Percentiles rank a stretch among this genome's conserved stretches.
Conservation (phyloP, 2,329 filamentous ascomycete species). For the Colletotrichum camelliae region DNA sequence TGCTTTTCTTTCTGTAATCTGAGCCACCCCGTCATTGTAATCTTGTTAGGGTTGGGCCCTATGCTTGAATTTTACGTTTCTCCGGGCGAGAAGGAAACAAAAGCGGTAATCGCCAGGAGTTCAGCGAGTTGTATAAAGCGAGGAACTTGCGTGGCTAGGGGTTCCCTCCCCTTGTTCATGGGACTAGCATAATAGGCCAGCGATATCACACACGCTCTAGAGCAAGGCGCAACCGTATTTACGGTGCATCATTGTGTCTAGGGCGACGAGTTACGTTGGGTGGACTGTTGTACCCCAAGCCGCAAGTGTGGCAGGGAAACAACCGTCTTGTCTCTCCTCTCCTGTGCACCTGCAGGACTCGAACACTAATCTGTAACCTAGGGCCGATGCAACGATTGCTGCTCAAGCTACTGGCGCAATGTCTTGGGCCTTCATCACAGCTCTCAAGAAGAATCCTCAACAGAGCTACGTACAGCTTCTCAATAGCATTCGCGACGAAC, state of each 20-base stretch:
- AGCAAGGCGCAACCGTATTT: constrained; percentile 38
- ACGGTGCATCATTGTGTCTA: constrained; percentile 45
- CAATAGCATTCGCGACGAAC: constrained; percentile 94
- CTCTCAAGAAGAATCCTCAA: constrained; percentile 94
- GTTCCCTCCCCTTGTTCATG: neutral
- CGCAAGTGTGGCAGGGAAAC: neutral
- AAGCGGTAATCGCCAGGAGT: neutral
- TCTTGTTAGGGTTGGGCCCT: neutral
- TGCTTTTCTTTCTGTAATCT: neutral
- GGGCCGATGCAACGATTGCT: constrained; percentile 89
- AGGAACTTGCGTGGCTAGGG: neutral
- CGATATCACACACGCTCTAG: constrained; percentile 41
- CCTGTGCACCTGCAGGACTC: neutral
- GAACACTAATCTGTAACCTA: constrained; percentile 40
- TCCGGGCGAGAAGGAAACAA: neutral
- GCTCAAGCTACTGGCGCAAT: constrained; percentile 95
- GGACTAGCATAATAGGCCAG: neutral
- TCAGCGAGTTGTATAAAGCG: neutral
- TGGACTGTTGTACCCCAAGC: constrained; percentile 1
- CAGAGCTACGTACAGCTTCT: constrained; percentile 97
- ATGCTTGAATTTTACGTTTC: neutral
- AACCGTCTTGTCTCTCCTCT: neutral
- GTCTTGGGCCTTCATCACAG: constrained; percentile 95
- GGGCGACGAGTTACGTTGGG: constrained; percentile 53
- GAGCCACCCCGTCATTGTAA: neutral